Evolutionary conservation across 305 asterid genomes (phyloP), one percentile per base, ranked within the genome.

Genomic region (Ruellia speciosa): DNA sequence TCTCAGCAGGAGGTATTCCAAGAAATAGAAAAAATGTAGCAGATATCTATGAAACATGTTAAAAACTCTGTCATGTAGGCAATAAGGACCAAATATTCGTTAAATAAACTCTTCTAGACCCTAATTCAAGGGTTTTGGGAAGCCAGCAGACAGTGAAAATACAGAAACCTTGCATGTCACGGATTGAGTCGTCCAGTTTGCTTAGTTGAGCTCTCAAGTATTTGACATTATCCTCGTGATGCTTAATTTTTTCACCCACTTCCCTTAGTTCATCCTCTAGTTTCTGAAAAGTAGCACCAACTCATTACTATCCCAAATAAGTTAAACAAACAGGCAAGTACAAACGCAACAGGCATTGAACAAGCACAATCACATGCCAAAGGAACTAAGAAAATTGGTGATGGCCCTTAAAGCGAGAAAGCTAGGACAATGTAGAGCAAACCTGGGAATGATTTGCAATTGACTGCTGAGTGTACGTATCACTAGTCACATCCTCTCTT

Each of bases 231-330:
- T 72, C 87, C 70, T 88, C 94, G 7, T 80, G 77, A 49, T 86
- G 94, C 70, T 81, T 83, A 18, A 88, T 69, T 66, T 67, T 75
- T 56, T 51, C 71, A 65, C 87, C 95, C 51, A 74, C 52, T 75
- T 75, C 82, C 52, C 71, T 63, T 37, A 83, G 43, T 35, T 77
- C 84, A 65, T 85, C 87, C 72, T 85, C 72, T 74, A 81, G 75
- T 73, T 79, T 77, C 94, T 81, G 80, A 72, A 70, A 58, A 67
- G 35, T 49, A 33, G 63, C 35, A 66, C 50, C 65, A 53, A 63
- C 13, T 54, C 39, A 24, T 20, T 48, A 6, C 50, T 11, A 47
- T 4, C 19, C 9, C 11, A 5, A 14, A 63, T 20, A 45, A 56
- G 16, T 5, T 48, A 40, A 49, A 7, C 31, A 24, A 24, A 24